Percentiles rank a stretch among this genome's conserved stretches.
Evolutionary conservation across 371 early-diverging fungal genomes (phyloP).

Genomic region (Dichotomocladium elegans): DNA sequence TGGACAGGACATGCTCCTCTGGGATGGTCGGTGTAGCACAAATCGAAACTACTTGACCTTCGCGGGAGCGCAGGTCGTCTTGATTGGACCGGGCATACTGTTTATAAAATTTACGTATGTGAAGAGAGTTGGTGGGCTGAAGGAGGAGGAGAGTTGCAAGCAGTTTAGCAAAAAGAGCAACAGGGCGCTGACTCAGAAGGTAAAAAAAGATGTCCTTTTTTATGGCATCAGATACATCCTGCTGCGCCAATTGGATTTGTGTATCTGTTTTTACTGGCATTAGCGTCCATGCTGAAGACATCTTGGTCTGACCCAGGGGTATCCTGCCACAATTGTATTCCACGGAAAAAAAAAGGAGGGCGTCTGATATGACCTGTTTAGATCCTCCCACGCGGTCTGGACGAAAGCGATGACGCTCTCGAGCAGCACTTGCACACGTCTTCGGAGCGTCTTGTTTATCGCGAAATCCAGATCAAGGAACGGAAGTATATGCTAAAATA

Average conservation of each 20-base stretch:
- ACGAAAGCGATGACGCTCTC: too few species aligned
- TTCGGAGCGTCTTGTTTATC: background rate
- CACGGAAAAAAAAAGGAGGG: too few species aligned
- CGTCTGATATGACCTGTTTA: constrained; percentile 10
- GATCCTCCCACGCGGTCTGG: constrained; percentile 73
- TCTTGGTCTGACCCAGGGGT: constrained; percentile 91
- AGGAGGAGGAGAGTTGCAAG: background rate
- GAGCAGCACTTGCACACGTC: too few species aligned
- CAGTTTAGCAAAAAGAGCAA: background rate
- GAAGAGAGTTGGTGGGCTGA: too few species aligned
- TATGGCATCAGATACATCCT: constrained; percentile 62
- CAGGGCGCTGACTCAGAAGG: background rate
- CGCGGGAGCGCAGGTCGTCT: constrained; percentile 53
- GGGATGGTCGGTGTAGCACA: constrained; percentile 67
- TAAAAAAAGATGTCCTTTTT: constrained; percentile 56
- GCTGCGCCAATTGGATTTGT: constrained; percentile 69
- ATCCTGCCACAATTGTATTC: too few species aligned
- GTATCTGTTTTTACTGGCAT: constrained; percentile 61
- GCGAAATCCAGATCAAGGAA: constrained; percentile 48
- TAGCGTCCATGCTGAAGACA: constrained; percentile 75
- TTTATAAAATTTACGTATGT: constrained; percentile 71
- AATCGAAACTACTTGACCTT: constrained; percentile 71
- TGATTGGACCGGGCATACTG: constrained; percentile 60
- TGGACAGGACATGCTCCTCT: constrained; percentile 55
- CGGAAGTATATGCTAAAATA: constrained; percentile 69